phyloP scores from a whole-genome alignment of 176 grass and related monocot genomes.

The Oryza coarctata region DNA sequence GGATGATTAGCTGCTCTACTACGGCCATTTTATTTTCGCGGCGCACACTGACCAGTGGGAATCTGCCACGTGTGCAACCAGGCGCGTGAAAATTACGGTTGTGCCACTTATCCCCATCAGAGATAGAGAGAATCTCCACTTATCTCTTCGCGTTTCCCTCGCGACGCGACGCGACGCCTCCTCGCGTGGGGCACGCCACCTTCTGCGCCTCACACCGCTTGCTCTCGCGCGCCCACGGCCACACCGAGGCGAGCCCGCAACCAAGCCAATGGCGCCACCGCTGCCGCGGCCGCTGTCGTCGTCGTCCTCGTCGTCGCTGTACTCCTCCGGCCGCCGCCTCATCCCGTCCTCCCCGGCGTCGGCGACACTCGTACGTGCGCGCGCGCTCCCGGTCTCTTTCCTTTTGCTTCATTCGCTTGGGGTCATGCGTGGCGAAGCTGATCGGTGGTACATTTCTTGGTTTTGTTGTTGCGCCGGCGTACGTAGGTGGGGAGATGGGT shows the following conservation, averaged over 20 bases:
- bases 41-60: not conserved
- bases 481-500: conserved; percentile 22
- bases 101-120: conserved; percentile 44
- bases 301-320: conserved; percentile 27
- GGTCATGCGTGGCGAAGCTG: not conserved
- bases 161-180: not conserved
- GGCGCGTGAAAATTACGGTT: not conserved
- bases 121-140: conserved; percentile 33
- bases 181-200: not conserved
- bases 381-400: not conserved
- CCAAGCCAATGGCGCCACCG: not conserved
- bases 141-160: conserved; percentile 33
- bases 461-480: too few relatives aligned
- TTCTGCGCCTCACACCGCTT: not conserved
- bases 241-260: not conserved
- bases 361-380: not conserved
- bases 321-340: conserved; percentile 19
- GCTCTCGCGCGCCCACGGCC: too few relatives aligned
- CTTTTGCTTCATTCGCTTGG: not conserved
- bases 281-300: not conserved
- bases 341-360: not conserved
- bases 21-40: too few relatives aligned
- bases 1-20: too few relatives aligned
- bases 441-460: not conserved
- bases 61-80: not conserved